These are phyloP conservation scores for Fusarium papillatum DNA, from an alignment of 2,329 filamentous ascomycete genomes.

Conservation along the genomic window DNA sequence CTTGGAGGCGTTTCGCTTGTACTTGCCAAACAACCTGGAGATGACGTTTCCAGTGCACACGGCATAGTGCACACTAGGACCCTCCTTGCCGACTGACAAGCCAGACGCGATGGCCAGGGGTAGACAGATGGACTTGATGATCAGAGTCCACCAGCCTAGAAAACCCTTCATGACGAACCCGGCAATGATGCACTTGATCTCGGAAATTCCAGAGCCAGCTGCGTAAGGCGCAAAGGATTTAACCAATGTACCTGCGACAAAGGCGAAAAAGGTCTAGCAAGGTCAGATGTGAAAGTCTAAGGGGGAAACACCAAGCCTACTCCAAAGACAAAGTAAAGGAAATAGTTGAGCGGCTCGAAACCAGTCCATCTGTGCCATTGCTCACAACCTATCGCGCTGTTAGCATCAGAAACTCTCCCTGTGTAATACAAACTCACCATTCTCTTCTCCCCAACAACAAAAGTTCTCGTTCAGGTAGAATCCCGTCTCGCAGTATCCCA, in stretches of 20 bases:
- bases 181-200: conserved; percentile 99
- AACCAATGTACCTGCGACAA: conserved; percentile 86
- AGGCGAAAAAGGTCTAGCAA: conserved; percentile 79
- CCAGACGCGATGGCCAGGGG: conserved; percentile 95
- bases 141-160: conserved; percentile 88
- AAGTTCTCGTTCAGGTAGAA: conserved; percentile 99
- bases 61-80: conserved; percentile 98
- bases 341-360: conserved; percentile 83
- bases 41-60: conserved; percentile 98
- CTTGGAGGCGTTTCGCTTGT: conserved; percentile 91
- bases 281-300: conserved; percentile 16
- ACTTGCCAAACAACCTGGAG: conserved; percentile 92
- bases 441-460: conserved; percentile 97
- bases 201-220: conserved; percentile 95
- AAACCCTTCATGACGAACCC: conserved; percentile 99
- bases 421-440: conserved; percentile 62
- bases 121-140: conserved; percentile 94
- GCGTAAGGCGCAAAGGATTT: conserved; percentile 96
- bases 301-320: conserved; percentile 57
- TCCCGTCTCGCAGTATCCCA: conserved; percentile 94
- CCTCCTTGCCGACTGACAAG: conserved; percentile 95
- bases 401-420: neutral
- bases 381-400: conserved; percentile 72
- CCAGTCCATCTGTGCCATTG: conserved; percentile 94
- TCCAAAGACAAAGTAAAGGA: conserved; percentile 89